Conservation (phyloP, 1,284 basidiomycete genomes). For the Thecaphora thlaspeos region DNA sequence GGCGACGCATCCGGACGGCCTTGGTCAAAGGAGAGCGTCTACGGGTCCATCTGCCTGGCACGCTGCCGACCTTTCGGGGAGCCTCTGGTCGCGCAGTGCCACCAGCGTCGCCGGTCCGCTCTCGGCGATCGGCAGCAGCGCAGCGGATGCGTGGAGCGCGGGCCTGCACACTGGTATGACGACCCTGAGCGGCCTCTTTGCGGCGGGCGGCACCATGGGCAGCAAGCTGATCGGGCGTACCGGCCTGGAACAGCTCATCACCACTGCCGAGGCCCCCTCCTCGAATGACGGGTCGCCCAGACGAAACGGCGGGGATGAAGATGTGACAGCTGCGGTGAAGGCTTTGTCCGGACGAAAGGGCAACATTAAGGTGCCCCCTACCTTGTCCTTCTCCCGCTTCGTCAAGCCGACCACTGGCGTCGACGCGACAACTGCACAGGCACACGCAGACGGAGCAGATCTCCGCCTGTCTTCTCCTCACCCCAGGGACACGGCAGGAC, state of each 20-base stretch:
- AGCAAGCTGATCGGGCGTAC: background rate
- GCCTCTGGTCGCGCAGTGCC: background rate
- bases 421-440: too few species aligned
- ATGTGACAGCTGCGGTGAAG: too few species aligned
- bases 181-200: background rate
- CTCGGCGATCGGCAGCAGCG: background rate
- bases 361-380: too few species aligned
- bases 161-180: background rate
- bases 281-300: too few species aligned
- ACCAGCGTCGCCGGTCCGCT: background rate
- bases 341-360: too few species aligned
- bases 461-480: too few species aligned
- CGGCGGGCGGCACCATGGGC: background rate
- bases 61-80: background rate
- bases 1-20: background rate
- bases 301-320: too few species aligned
- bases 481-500: too few species aligned
- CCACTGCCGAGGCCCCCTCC: background rate
- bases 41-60: background rate
- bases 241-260: background rate
- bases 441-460: too few species aligned
- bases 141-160: background rate
- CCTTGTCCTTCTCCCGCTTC: too few species aligned
- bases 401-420: too few species aligned
- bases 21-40: background rate